Evolutionary conservation across 1,284 basidiomycete species (phyloP).

Genomic region (Trichosporon sp.): DNA sequence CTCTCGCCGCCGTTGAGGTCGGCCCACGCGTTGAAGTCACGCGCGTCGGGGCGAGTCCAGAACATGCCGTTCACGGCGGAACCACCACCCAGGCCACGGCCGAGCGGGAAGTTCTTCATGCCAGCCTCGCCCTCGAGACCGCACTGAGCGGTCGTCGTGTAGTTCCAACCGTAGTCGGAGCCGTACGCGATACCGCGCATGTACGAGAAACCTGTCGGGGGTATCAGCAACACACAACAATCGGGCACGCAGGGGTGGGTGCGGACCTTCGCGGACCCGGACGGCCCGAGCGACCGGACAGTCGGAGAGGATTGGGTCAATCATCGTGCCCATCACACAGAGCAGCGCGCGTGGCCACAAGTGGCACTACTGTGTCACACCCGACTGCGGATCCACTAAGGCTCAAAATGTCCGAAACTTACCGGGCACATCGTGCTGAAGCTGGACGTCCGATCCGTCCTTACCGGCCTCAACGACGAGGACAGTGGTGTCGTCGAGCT

Average conservation of each 20-base stretch:
- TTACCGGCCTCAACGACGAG: conserved; percentile 68
- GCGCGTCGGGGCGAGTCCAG: conserved; percentile 47
- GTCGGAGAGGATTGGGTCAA: neutral
- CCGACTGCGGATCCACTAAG: neutral
- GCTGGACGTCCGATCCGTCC: conserved; percentile 55
- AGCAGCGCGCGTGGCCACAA: neutral
- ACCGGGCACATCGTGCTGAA: conserved; percentile 51
- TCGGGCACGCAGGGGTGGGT: neutral
- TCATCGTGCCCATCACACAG: conserved; percentile 26
- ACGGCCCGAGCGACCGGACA: neutral
- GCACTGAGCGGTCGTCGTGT: conserved; percentile 56
- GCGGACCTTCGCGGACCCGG: neutral
- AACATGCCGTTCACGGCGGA: conserved; percentile 68
- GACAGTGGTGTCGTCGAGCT: conserved; percentile 62
- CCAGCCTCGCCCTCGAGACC: conserved; percentile 1
- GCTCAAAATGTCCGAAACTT: conserved; percentile 27
- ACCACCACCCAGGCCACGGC: conserved; percentile 66
- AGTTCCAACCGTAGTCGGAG: conserved; percentile 62
- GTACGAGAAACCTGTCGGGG: conserved; percentile 33
- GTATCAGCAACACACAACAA: neutral
- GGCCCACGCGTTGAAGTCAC: conserved; percentile 51
- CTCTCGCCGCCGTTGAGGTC: conserved; percentile 22
- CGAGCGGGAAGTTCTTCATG: conserved; percentile 56
- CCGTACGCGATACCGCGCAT: conserved; percentile 40
- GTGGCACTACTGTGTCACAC: neutral